Percentiles rank a stretch among this genome's conserved stretches.
Conservation (phyloP, 306 rosid species). For the Quercus aquifolioides region DNA sequence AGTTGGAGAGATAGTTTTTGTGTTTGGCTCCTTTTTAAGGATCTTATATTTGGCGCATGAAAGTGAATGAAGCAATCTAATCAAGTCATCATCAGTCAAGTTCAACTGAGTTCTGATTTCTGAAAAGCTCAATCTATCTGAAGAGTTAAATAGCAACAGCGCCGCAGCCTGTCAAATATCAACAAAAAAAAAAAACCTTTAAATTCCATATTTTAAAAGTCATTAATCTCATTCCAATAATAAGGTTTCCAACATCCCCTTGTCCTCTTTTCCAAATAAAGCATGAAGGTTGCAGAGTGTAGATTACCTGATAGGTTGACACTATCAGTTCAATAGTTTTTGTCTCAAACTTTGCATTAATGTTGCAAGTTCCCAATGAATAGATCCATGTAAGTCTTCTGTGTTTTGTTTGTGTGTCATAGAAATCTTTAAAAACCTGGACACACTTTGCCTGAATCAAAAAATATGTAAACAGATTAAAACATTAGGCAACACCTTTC, state of each 20-base stretch:
- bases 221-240: background rate
- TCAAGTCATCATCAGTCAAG: slow-evolving; percentile 62
- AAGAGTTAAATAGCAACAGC: slow-evolving; percentile 66
- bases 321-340: slow-evolving; percentile 72
- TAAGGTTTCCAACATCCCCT: background rate
- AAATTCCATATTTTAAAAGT: no score
- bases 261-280: background rate
- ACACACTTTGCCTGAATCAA: slow-evolving; percentile 70
- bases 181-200: no score
- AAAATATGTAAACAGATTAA: background rate
- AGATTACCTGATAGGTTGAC: slow-evolving; percentile 72
- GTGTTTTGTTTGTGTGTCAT: slow-evolving; percentile 58
- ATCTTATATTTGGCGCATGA: slow-evolving; percentile 85
- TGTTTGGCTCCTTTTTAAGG: slow-evolving; percentile 66
- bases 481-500: background rate
- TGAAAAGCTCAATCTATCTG: slow-evolving; percentile 69
- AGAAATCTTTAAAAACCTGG: slow-evolving; percentile 73
- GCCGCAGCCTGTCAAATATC: slow-evolving; percentile 66
- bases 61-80: slow-evolving; percentile 72
- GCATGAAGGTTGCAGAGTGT: background rate
- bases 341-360: slow-evolving; percentile 65
- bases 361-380: slow-evolving; percentile 76
- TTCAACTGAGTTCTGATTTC: slow-evolving; percentile 78
- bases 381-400: slow-evolving; percentile 90
- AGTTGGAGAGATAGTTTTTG: slow-evolving; percentile 46